Conservation (phyloP, 139 green algal genomes). For the Penium margaritaceum region DNA sequence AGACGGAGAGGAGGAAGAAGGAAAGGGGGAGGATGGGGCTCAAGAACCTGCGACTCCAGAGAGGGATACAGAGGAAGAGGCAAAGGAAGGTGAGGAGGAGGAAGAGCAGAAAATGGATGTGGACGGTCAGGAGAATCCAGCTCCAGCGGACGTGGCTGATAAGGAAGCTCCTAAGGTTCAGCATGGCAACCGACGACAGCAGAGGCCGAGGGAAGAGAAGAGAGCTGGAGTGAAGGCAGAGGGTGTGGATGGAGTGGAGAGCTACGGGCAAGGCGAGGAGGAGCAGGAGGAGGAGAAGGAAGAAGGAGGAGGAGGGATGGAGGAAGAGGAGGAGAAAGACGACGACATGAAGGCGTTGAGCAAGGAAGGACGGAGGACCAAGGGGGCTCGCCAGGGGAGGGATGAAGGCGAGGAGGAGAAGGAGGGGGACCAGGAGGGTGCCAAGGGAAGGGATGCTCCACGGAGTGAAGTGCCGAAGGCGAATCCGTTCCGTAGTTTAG, state of each 20-base stretch:
- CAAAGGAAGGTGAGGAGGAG: conserved; percentile 27
- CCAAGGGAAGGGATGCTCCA: conserved; percentile 22
- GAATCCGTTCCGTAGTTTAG: conserved; percentile 45
- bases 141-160: too few relatives aligned
- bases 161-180: too few relatives aligned
- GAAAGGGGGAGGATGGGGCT: conserved; percentile 30
- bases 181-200: too few relatives aligned
- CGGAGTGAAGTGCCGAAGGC: conserved; percentile 22
- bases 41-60: conserved; percentile 29
- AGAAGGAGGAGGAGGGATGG: conserved; percentile 33
- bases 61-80: conserved; percentile 29
- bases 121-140: too few relatives aligned
- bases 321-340: conserved; percentile 41
- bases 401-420: conserved; percentile 13
- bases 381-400: conserved; percentile 13
- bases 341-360: conserved; percentile 27
- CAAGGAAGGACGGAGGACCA: conserved; percentile 8
- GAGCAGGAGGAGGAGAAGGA: conserved; percentile 30
- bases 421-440: conserved; percentile 30
- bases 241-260: conserved; percentile 16
- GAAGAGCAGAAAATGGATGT: not conserved
- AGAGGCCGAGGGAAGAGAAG: not conserved
- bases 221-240: conserved; percentile 18
- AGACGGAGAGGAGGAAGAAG: conserved; percentile 28
- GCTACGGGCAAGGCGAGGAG: too few relatives aligned